Evolutionary conservation across 208 protist species (phyloP), one percentile per base, ranked within the genome.

Genomic region (Crithidia sp.): DNA sequence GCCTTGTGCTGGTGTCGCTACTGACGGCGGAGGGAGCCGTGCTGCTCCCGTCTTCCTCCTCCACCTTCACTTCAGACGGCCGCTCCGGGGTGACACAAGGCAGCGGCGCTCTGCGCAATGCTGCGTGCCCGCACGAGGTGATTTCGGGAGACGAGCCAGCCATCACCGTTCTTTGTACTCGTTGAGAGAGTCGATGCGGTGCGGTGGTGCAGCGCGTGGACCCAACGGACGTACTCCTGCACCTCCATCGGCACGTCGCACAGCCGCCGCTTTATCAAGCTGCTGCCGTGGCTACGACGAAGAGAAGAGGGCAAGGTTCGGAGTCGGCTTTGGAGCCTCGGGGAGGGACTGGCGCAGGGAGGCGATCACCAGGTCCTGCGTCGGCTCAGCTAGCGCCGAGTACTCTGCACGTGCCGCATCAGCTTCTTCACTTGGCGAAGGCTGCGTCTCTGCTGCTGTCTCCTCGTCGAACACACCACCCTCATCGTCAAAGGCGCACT

Each of bases 401-500:
- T 45, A 8, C n/a, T 68, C n/a, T 16, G 28, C 61, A 40, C 7
- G 39, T 4, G 57, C 57, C 4, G 40, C 0, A 10, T 28, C 17
- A 4, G 40, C 17, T 16, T 4, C 6, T 47, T 40, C 7, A 45
- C 6, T 5, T 19, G 9, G 10, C 13, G 43, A 8, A 53, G 41
- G 56, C 16, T 17, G 5, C 17, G 0, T 2, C 7, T 39, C 28
- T 28, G 28, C 28, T 28, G 28, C 28, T 28, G 28, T 5, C 12
- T 7, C 54, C 2, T 50, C 64, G 39, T 83, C 70, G 41, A 96
- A 56, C 8, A 91, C 71, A 12, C 91, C 91, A 65, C 82, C 87
- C 43, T 88, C 77, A 7, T 63, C 71, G 69, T 90, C 89, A 77
- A 90, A 93, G 12, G 92, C 85, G 62, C 81, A 83, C 67, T 95